Base-by-base conservation (phyloP, 768 basidiomycete species). In the Boletus barrowsii region DNA sequence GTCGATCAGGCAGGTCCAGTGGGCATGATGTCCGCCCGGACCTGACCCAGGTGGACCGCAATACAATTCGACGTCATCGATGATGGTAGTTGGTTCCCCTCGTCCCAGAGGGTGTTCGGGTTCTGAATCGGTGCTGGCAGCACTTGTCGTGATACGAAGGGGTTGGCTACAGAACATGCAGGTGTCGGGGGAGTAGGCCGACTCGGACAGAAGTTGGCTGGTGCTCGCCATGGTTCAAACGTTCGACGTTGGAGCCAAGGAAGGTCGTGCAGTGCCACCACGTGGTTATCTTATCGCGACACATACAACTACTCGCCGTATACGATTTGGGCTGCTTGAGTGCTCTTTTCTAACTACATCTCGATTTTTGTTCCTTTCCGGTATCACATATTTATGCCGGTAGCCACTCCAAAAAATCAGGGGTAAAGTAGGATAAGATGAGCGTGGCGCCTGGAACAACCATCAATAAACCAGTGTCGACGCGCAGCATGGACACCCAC, bases 341-440 rank as follows among this genome's bases (percentile, higher is more conserved):
- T 26, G 8, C 26, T 33, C 14, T 14, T 33, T 33, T 33, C 8
- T 18, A 10, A 17, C 14, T 10, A 10, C 37, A 7, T 39, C 37
- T 39, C 37, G 7, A 18, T 10, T 17, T 36, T 36, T 36, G 17
- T 24, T 43, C 24, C 30, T 11, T 45, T 24, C 13, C 10, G 5
- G 18, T n/a, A 41, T 44, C 42, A 30, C 15, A 2, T 7, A 32
- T 46, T 49, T 66, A 69, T 17, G 49, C 63, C 10, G 79, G 74
- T 57, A 93, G 62, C 91, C 91, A 93, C 49, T 97, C 90, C 58
- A 99, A 78, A 73, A 98, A 94, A 33, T 97, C 86, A 6, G 97
- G 97, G 1, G 97, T 98, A 64, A 99, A 99, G 76, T 99, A 99
- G 5, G 87, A 87, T 57, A 98, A 69, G 59, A 99, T 90, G 56